Conservation (phyloP, 2,329 filamentous ascomycete genomes). For the Elsinoe batatas region DNA sequence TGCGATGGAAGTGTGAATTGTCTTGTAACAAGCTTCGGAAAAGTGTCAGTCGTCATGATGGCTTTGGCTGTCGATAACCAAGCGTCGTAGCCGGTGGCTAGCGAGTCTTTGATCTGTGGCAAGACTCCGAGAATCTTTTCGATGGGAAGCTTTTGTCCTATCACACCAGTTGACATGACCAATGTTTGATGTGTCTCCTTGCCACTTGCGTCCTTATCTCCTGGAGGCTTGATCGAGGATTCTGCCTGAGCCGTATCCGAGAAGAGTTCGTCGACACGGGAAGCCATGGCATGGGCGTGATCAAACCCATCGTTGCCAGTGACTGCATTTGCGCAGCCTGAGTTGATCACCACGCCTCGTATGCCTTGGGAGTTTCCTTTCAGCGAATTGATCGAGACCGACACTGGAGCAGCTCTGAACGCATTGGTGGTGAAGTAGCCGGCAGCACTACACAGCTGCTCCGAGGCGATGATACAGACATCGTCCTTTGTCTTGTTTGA, state of each 20-base stretch:
- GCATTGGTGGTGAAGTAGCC: constrained; percentile 91
- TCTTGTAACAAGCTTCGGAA: constrained; percentile 85
- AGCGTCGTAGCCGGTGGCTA: constrained; percentile 68
- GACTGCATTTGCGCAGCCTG: constrained; percentile 93
- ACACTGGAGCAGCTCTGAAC: constrained; percentile 93
- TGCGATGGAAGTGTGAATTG: constrained; percentile 78
- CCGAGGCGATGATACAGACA: constrained; percentile 78
- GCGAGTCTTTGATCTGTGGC: constrained; percentile 59
- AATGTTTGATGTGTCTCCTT: constrained; percentile 47
- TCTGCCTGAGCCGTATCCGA: constrained; percentile 16
- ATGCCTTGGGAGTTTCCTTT: constrained; percentile 56
- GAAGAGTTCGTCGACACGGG: constrained; percentile 60
- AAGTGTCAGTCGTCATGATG: constrained; percentile 97
- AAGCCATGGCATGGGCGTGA: constrained; percentile 78
- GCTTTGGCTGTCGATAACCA: constrained; percentile 82
- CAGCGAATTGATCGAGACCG: constrained; percentile 66
- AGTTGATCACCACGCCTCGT: constrained; percentile 80
- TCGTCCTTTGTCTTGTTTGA: constrained; percentile 87
- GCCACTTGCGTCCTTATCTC: constrained; percentile 33
- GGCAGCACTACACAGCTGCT: constrained; percentile 74
- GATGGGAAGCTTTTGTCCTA: constrained; percentile 88
- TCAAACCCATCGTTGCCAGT: constrained; percentile 83
- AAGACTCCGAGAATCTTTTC: constrained; percentile 79
- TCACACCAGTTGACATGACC: constrained; percentile 97
- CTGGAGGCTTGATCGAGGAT: constrained; percentile 20